Evolutionary conservation across 1,139 yeast genomes (phyloP).

Genomic region (Yamadazyma spencermartinsiae): DNA sequence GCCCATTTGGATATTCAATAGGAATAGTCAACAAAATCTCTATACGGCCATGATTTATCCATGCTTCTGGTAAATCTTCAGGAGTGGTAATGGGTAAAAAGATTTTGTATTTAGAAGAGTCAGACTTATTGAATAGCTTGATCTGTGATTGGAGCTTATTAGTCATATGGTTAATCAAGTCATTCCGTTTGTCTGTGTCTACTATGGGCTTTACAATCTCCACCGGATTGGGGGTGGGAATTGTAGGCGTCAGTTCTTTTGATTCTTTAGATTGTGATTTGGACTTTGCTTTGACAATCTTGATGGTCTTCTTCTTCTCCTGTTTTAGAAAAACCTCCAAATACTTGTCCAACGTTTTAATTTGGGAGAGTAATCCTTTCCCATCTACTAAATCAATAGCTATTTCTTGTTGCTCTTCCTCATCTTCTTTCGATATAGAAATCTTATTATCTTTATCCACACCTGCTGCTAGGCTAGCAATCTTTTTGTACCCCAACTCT

Average conservation of each 20-base stretch:
- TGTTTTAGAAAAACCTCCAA: conserved; percentile 58
- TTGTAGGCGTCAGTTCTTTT: conserved; percentile 5
- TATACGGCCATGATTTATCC: conserved; percentile 20
- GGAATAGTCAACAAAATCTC: conserved; percentile 26
- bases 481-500: conserved; percentile 60
- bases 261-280: not conserved
- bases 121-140: conserved; percentile 28
- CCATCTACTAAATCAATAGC: conserved; percentile 44
- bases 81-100: conserved; percentile 19
- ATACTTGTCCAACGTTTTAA: conserved; percentile 56
- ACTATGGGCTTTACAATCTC: conserved; percentile 4
- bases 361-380: conserved; percentile 51
- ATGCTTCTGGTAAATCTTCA: conserved; percentile 20
- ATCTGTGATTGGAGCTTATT: conserved; percentile 23
- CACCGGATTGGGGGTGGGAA: conserved; percentile 4
- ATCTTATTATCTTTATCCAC: conserved; percentile 12
- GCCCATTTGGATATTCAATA: conserved; percentile 20
- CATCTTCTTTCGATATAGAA: conserved; percentile 6
- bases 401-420: conserved; percentile 12
- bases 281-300: conserved; percentile 19
- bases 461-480: conserved; percentile 37
- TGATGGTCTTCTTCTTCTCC: conserved; percentile 53
- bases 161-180: conserved; percentile 23
- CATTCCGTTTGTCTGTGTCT: conserved; percentile 18
- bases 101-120: conserved; percentile 24